Conservation (phyloP, 2,329 filamentous ascomycete genomes). For the Erysiphe pulchra region DNA sequence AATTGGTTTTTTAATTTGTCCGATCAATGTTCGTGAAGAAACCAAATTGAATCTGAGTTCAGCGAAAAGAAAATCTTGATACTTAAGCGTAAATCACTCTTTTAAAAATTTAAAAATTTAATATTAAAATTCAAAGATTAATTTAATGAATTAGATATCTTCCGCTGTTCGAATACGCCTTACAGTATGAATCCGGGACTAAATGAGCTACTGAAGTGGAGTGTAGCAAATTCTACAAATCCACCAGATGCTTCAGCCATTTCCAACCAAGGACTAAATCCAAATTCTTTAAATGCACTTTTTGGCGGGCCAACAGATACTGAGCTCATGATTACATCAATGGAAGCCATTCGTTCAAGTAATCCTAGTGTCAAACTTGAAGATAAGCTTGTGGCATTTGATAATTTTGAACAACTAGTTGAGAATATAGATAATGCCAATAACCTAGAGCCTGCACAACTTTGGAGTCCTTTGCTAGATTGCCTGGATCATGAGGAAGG, state of each 20-base stretch:
- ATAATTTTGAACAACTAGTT: conserved; percentile 85
- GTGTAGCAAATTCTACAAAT: conserved; percentile 31
- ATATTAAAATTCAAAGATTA: too few relatives aligned
- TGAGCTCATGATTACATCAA: conserved; percentile 69
- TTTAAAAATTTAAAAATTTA: too few relatives aligned
- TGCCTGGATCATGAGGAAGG: conserved; percentile 41
- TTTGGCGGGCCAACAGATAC: conserved; percentile 73
- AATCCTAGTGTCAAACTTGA: conserved; percentile 40
- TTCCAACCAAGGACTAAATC: conserved; percentile 14
- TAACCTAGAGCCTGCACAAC: conserved; percentile 51
- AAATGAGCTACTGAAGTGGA: conserved; percentile 14
- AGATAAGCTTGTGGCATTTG: conserved; percentile 61
- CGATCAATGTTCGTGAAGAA: too few relatives aligned
- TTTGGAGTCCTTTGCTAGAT: conserved; percentile 61
- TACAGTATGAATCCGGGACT: conserved; percentile 10
- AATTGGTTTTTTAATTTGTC: too few relatives aligned
- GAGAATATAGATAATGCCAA: conserved; percentile 93
- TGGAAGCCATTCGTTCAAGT: conserved; percentile 43
- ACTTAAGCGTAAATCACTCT: too few relatives aligned
- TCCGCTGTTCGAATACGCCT: not conserved
- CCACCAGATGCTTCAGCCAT: conserved; percentile 9
- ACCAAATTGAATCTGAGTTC: too few relatives aligned
- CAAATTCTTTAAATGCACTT: conserved; percentile 45
- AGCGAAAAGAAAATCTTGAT: too few relatives aligned
- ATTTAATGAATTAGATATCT: not conserved